Conservation (phyloP, 2,329 filamentous ascomycete genomes). For the Didymella glomerata region DNA sequence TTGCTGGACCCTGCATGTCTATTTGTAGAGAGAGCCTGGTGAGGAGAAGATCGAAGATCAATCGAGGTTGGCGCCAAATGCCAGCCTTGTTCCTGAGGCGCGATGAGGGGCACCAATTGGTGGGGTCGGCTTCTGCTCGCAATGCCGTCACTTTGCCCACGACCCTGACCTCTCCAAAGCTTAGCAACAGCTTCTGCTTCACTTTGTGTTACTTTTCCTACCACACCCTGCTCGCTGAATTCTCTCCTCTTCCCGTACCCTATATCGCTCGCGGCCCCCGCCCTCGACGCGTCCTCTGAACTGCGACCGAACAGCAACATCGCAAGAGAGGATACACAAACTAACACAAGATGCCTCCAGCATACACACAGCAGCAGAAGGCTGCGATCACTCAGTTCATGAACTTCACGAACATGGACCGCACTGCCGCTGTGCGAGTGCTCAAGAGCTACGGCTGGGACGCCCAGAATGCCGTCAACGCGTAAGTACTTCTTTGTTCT, state of each 20-base stretch:
- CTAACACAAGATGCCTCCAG: slow-evolving; percentile 56
- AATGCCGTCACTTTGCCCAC: slow-evolving; percentile 32
- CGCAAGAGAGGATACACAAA: slow-evolving; percentile 8
- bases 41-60: slow-evolving; percentile 1
- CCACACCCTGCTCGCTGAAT: background rate
- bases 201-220: background rate
- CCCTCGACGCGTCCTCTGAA: slow-evolving; percentile 6
- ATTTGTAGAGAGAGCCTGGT: background rate
- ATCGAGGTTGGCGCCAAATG: slow-evolving; percentile 3
- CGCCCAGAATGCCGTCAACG: slow-evolving; percentile 55
- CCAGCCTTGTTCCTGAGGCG: slow-evolving; percentile 12
- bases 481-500: slow-evolving; percentile 50
- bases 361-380: slow-evolving; percentile 58
- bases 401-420: slow-evolving; percentile 56
- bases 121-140: slow-evolving; percentile 32
- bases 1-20: too few species aligned
- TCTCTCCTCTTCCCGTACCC: background rate
- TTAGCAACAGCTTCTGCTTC: slow-evolving; percentile 15
- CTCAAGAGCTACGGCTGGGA: slow-evolving; percentile 59
- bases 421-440: slow-evolving; percentile 54
- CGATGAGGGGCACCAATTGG: slow-evolving; percentile 20
- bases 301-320: slow-evolving; percentile 2
- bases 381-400: slow-evolving; percentile 56
- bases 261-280: background rate
- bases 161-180: slow-evolving; percentile 11